Conservation (phyloP, 805 yeast species). For the Metschnikowia cubensis region DNA sequence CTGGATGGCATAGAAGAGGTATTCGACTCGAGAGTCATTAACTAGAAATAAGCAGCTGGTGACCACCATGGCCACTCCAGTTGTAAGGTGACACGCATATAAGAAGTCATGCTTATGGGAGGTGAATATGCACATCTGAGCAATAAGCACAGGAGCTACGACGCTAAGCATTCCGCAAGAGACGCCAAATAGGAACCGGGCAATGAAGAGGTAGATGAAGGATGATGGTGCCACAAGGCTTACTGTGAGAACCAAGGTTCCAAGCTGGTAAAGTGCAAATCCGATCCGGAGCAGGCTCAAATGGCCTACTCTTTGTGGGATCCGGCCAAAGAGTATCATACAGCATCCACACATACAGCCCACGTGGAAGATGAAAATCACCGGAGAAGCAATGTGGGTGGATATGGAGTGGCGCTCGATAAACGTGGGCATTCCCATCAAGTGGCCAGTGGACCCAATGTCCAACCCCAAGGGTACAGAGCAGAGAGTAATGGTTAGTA, state of each 20-base stretch:
- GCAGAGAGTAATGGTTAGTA: constrained; percentile 5
- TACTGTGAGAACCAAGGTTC: background rate
- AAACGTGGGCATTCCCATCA: constrained; percentile 9
- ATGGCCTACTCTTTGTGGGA: constrained; percentile 7
- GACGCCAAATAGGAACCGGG: constrained; percentile 5
- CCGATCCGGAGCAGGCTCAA: constrained; percentile 4
- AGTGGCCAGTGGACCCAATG: constrained; percentile 13
- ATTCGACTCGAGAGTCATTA: background rate
- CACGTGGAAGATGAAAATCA: constrained; percentile 8
- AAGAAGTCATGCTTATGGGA: constrained; percentile 1
- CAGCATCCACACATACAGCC: constrained; percentile 11
- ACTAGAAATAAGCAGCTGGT: background rate
- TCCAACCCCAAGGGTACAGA: constrained; percentile 14
- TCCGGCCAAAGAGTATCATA: background rate
- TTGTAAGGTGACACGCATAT: constrained; percentile 2
- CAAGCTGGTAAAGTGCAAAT: constrained; percentile 2
- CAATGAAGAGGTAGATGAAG: constrained; percentile 4
- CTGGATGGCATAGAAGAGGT: background rate
- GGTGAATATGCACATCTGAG: constrained; percentile 10
- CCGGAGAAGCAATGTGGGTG: constrained; percentile 1
- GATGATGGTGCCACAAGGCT: background rate
- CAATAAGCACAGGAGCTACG: constrained; percentile 11
- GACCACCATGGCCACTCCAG: background rate
- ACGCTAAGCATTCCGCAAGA: constrained; percentile 12
- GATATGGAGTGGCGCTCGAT: constrained; percentile 8